These are phyloP conservation scores for Lyophyllum decastes DNA, from an alignment of 768 basidiomycete genomes.

Conservation along the genomic window DNA sequence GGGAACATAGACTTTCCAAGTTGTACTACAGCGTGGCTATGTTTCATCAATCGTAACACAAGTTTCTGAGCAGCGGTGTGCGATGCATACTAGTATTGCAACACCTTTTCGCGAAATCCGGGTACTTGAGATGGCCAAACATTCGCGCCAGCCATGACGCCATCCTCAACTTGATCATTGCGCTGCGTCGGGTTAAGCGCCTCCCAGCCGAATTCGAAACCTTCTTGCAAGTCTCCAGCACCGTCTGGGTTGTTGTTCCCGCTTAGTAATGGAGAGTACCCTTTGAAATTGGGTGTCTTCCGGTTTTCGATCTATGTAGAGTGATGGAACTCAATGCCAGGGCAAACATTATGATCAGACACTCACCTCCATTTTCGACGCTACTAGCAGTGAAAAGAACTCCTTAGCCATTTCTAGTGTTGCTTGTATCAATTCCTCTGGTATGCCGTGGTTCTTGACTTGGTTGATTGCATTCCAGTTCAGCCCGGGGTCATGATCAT, in stretches of 20 bases:
- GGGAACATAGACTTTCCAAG: conserved; percentile 75
- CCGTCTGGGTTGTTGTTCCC: conserved; percentile 76
- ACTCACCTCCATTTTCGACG: conserved; percentile 65
- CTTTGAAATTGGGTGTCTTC: conserved; percentile 72
- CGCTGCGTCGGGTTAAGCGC: conserved; percentile 31
- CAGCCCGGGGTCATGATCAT: background rate
- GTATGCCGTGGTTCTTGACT: conserved; percentile 81
- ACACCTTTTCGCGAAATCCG: conserved; percentile 57
- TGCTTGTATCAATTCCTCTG: conserved; percentile 45
- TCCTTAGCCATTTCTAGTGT: conserved; percentile 49
- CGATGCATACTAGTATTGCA: conserved; percentile 64
- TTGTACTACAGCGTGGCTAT: conserved; percentile 35
- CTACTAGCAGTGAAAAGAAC: conserved; percentile 69
- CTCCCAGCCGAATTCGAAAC: conserved; percentile 86
- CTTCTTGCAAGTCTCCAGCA: conserved; percentile 89
- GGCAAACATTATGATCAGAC: background rate
- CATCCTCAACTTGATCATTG: conserved; percentile 36
- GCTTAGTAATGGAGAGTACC: conserved; percentile 69
- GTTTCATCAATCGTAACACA: background rate
- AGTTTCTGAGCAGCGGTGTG: background rate
- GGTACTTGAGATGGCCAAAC: conserved; percentile 73
- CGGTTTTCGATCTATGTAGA: conserved; percentile 70
- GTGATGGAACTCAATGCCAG: background rate
- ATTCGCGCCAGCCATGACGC: conserved; percentile 71
- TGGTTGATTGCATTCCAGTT: background rate